These are phyloP conservation scores for Fusarium temperatum DNA, from an alignment of 2,329 filamentous ascomycete genomes.

Conservation along the genomic window DNA sequence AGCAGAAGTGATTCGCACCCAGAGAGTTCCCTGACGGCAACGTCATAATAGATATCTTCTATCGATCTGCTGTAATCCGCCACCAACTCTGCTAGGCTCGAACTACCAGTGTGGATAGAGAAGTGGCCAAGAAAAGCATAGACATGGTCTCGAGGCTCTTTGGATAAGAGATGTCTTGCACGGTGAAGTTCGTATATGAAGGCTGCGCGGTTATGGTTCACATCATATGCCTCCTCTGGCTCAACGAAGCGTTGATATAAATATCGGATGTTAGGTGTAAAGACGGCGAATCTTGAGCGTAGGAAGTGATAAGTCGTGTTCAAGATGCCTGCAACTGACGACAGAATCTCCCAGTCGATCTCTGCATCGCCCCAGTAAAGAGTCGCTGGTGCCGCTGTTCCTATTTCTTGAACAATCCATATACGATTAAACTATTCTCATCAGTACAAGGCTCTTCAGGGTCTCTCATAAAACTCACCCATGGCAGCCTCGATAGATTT, in stretches of 20 bases:
- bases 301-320: conserved; percentile 48
- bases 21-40: conserved; percentile 44
- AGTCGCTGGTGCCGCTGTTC: conserved; percentile 45
- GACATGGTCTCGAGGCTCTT: conserved; percentile 48
- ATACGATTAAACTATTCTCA: conserved; percentile 46
- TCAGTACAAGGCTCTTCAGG: not conserved
- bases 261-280: conserved; percentile 48
- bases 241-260: conserved; percentile 47
- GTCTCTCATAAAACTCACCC: conserved; percentile 41
- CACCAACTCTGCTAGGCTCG: conserved; percentile 35
- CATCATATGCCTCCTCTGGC: conserved; percentile 40
- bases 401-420: conserved; percentile 52
- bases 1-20: conserved; percentile 44
- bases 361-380: conserved; percentile 48
- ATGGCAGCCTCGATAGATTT: conserved; percentile 45
- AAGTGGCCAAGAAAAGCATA: conserved; percentile 51
- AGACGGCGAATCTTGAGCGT: conserved; percentile 42
- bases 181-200: conserved; percentile 51
- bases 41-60: conserved; percentile 47
- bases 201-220: conserved; percentile 45
- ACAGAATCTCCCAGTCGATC: conserved; percentile 47
- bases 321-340: conserved; percentile 44
- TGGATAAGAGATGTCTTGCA: conserved; percentile 45
- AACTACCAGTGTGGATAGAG: conserved; percentile 39
- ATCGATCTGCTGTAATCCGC: conserved; percentile 45